Evolutionary conservation across 345 rosid genomes (phyloP), one percentile per base, ranked within the genome.

Genomic region (Citrus mangshanensis): DNA sequence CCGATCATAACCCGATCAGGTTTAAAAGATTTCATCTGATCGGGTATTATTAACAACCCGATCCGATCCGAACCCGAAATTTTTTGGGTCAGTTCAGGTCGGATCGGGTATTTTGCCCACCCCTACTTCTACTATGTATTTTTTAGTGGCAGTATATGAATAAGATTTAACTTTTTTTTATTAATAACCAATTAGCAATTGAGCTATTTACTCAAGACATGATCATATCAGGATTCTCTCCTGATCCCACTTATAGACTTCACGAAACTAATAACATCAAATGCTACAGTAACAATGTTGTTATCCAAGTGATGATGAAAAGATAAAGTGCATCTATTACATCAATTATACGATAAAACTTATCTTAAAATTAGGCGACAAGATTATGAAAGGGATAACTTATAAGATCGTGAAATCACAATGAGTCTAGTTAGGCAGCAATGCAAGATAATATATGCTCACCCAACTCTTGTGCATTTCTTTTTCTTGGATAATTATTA

Each of bases 41-140:
- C 0, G 1, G 6, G 0, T 35, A 35, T 35, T 6, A 35, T 35
- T 35, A 35, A 32, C 34, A 32, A 32, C 4, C 0, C 4, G 34
- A 3, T 32, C 0, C 4, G 0, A 32, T 3, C 0, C 4, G 0
- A 32, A 32, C 0, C 0, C 3, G 4, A 3, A 32, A 3, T 32
- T 32, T 32, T 32, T 32, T 32, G 0, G 0, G 34, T 4, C 35
- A 0, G 5, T 34, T 34, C 35, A 1, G 35, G 0, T 34, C 0
- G 0, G 35, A 0, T 34, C 5, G 1, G 35, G 0, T 34, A 34
- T 34, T 34, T 34, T 34, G 1, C 1, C 1, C 0, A 34, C 6
- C 1, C 6, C 0, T 34, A 34, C 1, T 32, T 32, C 0, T 4
- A 32, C 0, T 0, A 30, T 30, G 0, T 30, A 0, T 3, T 30